phyloP scores from a whole-genome alignment of 2,329 filamentous ascomycete genomes.

The Tolypocladium album region DNA sequence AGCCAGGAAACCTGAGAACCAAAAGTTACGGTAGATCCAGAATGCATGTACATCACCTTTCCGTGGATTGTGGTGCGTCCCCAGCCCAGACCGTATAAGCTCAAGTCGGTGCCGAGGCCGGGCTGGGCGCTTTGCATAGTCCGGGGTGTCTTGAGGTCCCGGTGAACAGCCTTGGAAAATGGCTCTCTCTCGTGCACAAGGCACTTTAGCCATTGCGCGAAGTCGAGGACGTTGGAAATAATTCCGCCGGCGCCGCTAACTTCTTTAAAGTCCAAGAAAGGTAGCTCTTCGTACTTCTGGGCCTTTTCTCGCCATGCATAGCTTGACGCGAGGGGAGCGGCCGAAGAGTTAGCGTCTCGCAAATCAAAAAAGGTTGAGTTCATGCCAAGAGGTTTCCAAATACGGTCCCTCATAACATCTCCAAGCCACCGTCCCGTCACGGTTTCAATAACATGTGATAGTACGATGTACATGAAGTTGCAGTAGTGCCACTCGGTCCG shows the following conservation, averaged over 20 bases:
- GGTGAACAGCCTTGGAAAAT: slow-evolving; percentile 14
- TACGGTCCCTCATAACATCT: background rate
- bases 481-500: slow-evolving; percentile 35
- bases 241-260: slow-evolving; percentile 28
- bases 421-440: slow-evolving; percentile 19
- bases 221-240: slow-evolving; percentile 38
- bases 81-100: slow-evolving; percentile 20
- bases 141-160: slow-evolving; percentile 18
- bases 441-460: slow-evolving; percentile 32
- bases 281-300: slow-evolving; percentile 11
- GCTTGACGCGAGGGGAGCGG: slow-evolving; percentile 25
- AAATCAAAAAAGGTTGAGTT: background rate
- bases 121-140: slow-evolving; percentile 12
- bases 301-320: slow-evolving; percentile 27
- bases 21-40: slow-evolving; percentile 15
- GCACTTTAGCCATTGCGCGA: slow-evolving; percentile 38
- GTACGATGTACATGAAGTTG: slow-evolving; percentile 38
- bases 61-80: slow-evolving; percentile 11
- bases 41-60: slow-evolving; percentile 17
- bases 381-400: background rate
- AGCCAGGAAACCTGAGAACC: slow-evolving; percentile 20
- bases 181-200: slow-evolving; percentile 24
- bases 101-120: slow-evolving; percentile 5
- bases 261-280: slow-evolving; percentile 15
- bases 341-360: slow-evolving; percentile 12